These are phyloP conservation scores for Plasmodium berghei DNA, from an alignment of 169 alveolate genomes.

Conservation along the genomic window DNA sequence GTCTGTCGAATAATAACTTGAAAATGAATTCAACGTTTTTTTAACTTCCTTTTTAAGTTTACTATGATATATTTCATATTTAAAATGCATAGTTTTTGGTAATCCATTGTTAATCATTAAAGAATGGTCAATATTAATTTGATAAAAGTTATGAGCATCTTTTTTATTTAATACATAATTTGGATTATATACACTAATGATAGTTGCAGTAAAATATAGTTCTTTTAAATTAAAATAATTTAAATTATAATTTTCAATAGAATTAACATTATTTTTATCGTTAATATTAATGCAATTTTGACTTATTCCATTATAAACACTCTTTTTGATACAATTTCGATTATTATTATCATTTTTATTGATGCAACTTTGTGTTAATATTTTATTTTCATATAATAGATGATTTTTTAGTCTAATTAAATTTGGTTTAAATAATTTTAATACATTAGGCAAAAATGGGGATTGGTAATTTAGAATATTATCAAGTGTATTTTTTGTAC, in stretches of 20 bases:
- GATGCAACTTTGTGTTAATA: conserved; percentile 2
- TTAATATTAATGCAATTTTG: neutral
- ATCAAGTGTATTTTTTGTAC: conserved; percentile 57
- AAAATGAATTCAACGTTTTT: conserved; percentile 12
- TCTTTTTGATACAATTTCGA: neutral
- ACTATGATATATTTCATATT: conserved; percentile 22
- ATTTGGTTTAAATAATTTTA: conserved; percentile 50
- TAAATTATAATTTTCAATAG: conserved; percentile 35
- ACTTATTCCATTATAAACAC: neutral
- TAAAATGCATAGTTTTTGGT: conserved; percentile 57
- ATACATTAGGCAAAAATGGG: conserved; percentile 43
- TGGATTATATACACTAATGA: conserved; percentile 67
- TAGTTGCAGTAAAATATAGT: conserved; percentile 48
- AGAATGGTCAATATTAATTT: conserved; percentile 64
- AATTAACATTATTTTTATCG: conserved; percentile 21
- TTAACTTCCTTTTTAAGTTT: conserved; percentile 20
- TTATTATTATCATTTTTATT: neutral
- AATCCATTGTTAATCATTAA: conserved; percentile 66
- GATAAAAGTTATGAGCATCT: conserved; percentile 74
- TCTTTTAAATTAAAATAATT: conserved; percentile 65
- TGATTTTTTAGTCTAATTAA: conserved; percentile 48
- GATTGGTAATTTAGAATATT: conserved; percentile 69
- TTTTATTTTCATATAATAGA: conserved; percentile 30
- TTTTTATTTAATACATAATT: conserved; percentile 56
- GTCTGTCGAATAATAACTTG: conserved; percentile 17